These are phyloP conservation scores for Chamaecrista fasciculata DNA, from an alignment of 306 rosid genomes.

Conservation along the genomic window DNA sequence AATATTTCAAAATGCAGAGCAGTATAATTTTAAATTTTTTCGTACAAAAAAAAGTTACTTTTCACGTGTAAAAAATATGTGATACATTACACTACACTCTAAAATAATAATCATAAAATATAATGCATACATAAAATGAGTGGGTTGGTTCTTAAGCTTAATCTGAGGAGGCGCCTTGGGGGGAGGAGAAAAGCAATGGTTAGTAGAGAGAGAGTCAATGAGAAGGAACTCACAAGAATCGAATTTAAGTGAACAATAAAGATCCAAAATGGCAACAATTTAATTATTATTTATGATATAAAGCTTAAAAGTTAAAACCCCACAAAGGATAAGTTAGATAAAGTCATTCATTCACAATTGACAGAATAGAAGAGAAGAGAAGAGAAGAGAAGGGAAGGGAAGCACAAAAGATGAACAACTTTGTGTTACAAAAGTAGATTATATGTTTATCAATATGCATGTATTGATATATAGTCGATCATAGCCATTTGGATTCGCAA, in stretches of 20 bases:
- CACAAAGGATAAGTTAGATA: slow-evolving; percentile 23
- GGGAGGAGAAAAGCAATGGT: not conserved
- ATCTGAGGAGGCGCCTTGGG: not conserved
- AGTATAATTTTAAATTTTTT: no score
- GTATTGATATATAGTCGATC: no score
- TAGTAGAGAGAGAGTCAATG: not conserved
- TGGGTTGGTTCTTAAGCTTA: not conserved
- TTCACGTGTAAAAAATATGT: no score
- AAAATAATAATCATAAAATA: no score
- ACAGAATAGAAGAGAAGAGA: no score
- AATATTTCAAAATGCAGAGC: no score
- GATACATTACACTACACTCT: no score
- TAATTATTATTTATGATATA: no score
- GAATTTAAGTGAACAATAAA: slow-evolving; percentile 23
- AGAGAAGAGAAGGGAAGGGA: no score
- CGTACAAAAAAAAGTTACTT: no score
- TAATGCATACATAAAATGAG: not conserved
- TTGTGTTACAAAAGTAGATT: slow-evolving; percentile 28
- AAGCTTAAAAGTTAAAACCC: no score
- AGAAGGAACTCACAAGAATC: slow-evolving; percentile 30
- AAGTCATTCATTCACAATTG: slow-evolving; percentile 24
- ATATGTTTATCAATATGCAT: slow-evolving; percentile 28
- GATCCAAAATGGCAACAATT: not conserved
- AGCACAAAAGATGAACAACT: slow-evolving; percentile 39
- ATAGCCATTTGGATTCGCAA: slow-evolving; percentile 12